phyloP scores from a whole-genome alignment of 169 alveolate genomes.

The Cryptosporidium felis region DNA sequence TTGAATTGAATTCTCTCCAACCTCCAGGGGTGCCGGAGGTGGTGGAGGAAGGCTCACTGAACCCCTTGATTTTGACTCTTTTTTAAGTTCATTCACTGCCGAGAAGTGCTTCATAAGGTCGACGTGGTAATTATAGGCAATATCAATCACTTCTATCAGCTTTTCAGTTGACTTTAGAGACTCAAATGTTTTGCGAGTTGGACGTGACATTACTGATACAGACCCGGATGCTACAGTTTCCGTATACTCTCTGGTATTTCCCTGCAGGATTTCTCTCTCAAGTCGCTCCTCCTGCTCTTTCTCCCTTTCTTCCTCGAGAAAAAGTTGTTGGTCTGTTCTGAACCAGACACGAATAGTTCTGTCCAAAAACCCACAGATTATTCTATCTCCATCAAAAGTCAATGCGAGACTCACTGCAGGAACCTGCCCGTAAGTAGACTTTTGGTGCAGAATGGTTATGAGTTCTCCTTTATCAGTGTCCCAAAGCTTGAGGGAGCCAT shows the following conservation, averaged over 20 bases:
- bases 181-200: constrained; percentile 82
- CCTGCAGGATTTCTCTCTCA: constrained; percentile 78
- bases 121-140: constrained; percentile 73
- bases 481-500: constrained; percentile 81
- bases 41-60: constrained; percentile 63
- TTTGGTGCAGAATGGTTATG: constrained; percentile 31
- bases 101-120: constrained; percentile 70
- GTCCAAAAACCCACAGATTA: constrained; percentile 70
- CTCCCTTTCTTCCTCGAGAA: constrained; percentile 84
- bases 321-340: constrained; percentile 80
- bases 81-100: constrained; percentile 1
- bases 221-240: constrained; percentile 79
- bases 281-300: constrained; percentile 83
- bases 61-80: not conserved
- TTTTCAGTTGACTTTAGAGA: constrained; percentile 82
- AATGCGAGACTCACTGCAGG: constrained; percentile 48
- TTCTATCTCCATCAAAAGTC: constrained; percentile 53
- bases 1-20: constrained; percentile 74
- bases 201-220: constrained; percentile 77
- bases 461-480: constrained; percentile 78
- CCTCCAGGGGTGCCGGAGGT: constrained; percentile 72
- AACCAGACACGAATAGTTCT: constrained; percentile 81
- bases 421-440: constrained; percentile 65
- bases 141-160: constrained; percentile 76
- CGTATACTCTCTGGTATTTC: constrained; percentile 77